phyloP scores from a whole-genome alignment of 1,284 basidiomycete genomes.

The Anthracocystis panici-leucophaei region DNA sequence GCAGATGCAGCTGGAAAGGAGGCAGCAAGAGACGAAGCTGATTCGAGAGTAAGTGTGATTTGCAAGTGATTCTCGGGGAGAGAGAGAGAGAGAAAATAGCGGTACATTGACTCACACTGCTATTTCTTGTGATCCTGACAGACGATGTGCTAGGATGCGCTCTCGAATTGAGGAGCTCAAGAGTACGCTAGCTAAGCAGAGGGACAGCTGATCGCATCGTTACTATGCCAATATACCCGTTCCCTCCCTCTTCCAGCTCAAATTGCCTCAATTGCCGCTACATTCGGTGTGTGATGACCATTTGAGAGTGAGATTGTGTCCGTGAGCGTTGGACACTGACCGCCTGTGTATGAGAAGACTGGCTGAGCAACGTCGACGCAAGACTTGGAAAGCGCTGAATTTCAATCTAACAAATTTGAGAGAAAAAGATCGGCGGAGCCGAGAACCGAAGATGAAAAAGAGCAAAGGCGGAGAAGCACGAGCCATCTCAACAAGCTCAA shows the following conservation, averaged over 20 bases:
- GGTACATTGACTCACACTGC: background rate
- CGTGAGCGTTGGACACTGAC: background rate
- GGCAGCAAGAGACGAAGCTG: constrained; percentile 53
- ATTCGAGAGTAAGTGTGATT: constrained; percentile 43
- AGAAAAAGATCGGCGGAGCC: constrained; percentile 13
- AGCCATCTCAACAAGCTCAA: constrained; percentile 4
- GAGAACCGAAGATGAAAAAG: background rate
- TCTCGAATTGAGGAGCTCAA: constrained; percentile 30
- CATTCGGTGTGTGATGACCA: background rate
- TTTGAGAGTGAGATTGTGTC: background rate
- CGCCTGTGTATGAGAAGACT: background rate
- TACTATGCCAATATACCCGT: constrained; percentile 12
- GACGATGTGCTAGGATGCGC: constrained; percentile 40
- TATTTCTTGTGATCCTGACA: background rate
- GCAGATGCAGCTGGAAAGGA: constrained; percentile 55
- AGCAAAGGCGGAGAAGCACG: constrained; percentile 7
- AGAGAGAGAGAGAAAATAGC: background rate
- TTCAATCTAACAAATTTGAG: constrained; percentile 4
- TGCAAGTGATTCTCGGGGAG: too few species aligned
- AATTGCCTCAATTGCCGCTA: background rate
- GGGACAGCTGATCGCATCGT: background rate
- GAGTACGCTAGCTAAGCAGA: constrained; percentile 24
- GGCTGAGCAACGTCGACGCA: background rate
- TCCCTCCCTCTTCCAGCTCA: background rate
- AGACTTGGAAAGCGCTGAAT: background rate